phyloP scores from a whole-genome alignment of 306 rosid species.

The Vicia villosa region DNA sequence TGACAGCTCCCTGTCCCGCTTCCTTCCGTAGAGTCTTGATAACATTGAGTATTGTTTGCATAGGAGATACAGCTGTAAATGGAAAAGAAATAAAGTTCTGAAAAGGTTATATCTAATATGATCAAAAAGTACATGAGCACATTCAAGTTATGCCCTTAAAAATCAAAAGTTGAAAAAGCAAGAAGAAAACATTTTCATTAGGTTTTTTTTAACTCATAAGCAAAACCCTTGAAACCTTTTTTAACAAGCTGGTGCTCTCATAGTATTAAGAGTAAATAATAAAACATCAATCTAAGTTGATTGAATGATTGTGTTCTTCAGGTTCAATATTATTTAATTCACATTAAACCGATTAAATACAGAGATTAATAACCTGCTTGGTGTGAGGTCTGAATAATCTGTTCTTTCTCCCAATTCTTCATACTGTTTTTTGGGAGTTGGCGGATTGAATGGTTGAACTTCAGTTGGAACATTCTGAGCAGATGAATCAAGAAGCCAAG shows the following conservation, averaged over 20 bases:
- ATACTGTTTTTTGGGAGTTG: slow-evolving; percentile 48
- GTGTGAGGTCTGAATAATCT: slow-evolving; percentile 54
- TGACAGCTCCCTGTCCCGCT: slow-evolving; percentile 22
- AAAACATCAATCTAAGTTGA: slow-evolving; percentile 24
- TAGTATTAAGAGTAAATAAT: slow-evolving; percentile 5
- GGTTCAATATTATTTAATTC: slow-evolving; percentile 16
- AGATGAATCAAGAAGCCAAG: slow-evolving; percentile 61
- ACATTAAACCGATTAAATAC: slow-evolving; percentile 11
- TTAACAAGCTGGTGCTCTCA: slow-evolving; percentile 6
- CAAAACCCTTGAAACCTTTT: not conserved
- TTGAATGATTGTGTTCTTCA: not conserved
- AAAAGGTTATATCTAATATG: slow-evolving; percentile 14
- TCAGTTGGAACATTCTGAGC: slow-evolving; percentile 46
- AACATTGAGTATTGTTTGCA: slow-evolving; percentile 33
- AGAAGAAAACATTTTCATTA: slow-evolving; percentile 4
- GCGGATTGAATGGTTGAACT: slow-evolving; percentile 45
- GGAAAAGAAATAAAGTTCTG: slow-evolving; percentile 6
- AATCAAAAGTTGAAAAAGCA: not conserved
- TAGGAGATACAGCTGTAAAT: slow-evolving; percentile 42
- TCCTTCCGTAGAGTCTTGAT: slow-evolving; percentile 32
- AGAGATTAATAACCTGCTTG: slow-evolving; percentile 63
- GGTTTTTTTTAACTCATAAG: slow-evolving; percentile 17
- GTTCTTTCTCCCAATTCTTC: slow-evolving; percentile 51
- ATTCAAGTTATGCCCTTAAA: not conserved
- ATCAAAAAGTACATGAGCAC: not conserved